Evolutionary conservation across 179 eudicot species (phyloP).

Genomic region (Gypsophila paniculata): DNA sequence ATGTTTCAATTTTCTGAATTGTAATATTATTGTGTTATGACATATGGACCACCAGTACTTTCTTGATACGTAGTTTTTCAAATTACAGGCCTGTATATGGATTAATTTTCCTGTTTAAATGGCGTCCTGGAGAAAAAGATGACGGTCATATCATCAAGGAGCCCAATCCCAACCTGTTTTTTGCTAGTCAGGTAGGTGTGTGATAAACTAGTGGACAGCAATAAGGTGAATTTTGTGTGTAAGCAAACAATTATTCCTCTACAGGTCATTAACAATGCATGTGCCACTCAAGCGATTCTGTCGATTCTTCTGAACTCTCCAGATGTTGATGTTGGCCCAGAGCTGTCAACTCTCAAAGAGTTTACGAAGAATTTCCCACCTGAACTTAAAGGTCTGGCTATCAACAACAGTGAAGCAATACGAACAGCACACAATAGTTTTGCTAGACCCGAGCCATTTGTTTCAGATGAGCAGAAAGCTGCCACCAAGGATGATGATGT

Average conservation of each 20-base stretch:
- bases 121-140: slow-evolving; percentile 95
- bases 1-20: slow-evolving; percentile 10
- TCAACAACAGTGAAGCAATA: slow-evolving; percentile 95
- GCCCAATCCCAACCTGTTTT: slow-evolving; percentile 89
- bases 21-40: neutral
- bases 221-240: neutral
- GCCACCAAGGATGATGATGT: slow-evolving; percentile 94
- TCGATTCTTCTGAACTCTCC: slow-evolving; percentile 89
- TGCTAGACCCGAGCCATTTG: slow-evolving; percentile 94
- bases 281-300: slow-evolving; percentile 98
- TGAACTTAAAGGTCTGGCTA: slow-evolving; percentile 91
- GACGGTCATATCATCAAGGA: slow-evolving; percentile 74
- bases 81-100: slow-evolving; percentile 83
- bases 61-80: slow-evolving; percentile 11
- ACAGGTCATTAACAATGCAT: slow-evolving; percentile 95
- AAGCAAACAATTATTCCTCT: neutral
- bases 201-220: neutral
- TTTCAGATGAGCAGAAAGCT: slow-evolving; percentile 80
- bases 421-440: slow-evolving; percentile 92
- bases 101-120: slow-evolving; percentile 86
- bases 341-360: slow-evolving; percentile 69
- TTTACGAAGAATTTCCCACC: slow-evolving; percentile 91
- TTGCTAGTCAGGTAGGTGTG: slow-evolving; percentile 81
- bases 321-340: slow-evolving; percentile 87
- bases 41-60: slow-evolving; percentile 10